Conservation (phyloP, 179 eudicot species). For the Actinidia chinensis region DNA sequence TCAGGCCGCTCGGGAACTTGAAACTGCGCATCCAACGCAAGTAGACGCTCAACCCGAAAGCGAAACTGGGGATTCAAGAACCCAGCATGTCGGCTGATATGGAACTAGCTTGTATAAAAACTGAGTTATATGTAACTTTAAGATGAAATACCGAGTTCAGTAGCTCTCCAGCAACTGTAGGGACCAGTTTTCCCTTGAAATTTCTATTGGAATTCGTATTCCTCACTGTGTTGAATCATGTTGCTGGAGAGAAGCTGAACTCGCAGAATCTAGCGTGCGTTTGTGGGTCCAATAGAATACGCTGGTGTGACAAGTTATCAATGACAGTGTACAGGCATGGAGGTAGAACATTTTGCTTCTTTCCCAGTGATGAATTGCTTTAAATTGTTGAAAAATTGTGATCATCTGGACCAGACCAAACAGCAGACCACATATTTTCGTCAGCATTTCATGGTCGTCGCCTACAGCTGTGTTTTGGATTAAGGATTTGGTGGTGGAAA, state of each 20-base stretch:
- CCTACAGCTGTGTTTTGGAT: too few relatives aligned
- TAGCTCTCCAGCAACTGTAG: background rate
- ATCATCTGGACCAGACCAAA: too few relatives aligned
- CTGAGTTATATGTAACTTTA: background rate
- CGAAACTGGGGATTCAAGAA: constrained; percentile 18
- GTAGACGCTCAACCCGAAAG: constrained; percentile 18
- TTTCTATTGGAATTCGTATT: background rate
- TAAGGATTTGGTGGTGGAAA: too few relatives aligned
- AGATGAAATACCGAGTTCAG: background rate
- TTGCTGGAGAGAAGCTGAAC: background rate
- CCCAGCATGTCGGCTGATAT: constrained; percentile 12
- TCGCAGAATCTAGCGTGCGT: background rate
- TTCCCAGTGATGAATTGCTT: background rate
- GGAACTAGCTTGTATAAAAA: background rate
- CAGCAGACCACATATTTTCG: too few relatives aligned
- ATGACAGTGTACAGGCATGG: background rate
- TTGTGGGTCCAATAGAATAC: background rate
- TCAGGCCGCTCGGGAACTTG: constrained; percentile 27
- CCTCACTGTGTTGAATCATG: background rate
- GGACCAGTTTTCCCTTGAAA: background rate
- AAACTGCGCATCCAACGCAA: constrained; percentile 21
- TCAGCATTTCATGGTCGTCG: too few relatives aligned
- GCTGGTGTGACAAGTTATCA: background rate
- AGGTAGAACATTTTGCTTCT: background rate
- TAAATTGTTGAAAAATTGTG: too few relatives aligned